A percentile compares a stretch with the other conserved stretches of the same genome.
phyloP scores from a whole-genome alignment of 2,329 filamentous ascomycete genomes.

The Penicillium digitatum region DNA sequence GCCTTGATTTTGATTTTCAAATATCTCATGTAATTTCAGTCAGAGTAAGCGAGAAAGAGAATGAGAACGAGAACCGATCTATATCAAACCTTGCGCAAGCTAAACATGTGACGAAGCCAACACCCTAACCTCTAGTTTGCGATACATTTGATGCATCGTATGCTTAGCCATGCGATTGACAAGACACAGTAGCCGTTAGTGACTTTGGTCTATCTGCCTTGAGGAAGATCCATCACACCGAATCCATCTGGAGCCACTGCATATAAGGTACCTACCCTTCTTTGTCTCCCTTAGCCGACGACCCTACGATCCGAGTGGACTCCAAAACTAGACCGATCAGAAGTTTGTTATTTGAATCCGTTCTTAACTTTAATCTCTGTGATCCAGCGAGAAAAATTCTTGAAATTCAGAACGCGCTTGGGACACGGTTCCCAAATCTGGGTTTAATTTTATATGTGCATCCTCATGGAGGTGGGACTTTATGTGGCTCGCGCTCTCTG shows the following conservation, averaged over 20 bases:
- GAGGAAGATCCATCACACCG: neutral
- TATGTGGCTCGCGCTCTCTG: neutral
- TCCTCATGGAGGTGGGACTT: neutral
- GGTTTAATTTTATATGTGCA: neutral
- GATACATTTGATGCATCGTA: neutral
- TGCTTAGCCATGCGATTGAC: slow-evolving; percentile 14
- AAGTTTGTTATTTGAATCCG: neutral
- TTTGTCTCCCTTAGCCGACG: neutral
- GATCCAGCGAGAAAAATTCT: neutral
- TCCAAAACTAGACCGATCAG: neutral
- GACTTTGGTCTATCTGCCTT: neutral
- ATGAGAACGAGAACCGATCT: neutral
- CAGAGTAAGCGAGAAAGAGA: neutral
- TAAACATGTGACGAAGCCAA: too few relatives aligned
- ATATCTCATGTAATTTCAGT: neutral
- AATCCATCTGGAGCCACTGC: neutral
- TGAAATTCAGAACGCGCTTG: neutral
- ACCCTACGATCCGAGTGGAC: slow-evolving; percentile 1
- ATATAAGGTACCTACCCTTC: neutral
- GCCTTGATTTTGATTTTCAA: neutral
- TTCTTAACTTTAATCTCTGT: neutral
- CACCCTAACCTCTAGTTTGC: neutral
- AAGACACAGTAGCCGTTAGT: slow-evolving; percentile 1
- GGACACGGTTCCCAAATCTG: too few relatives aligned
- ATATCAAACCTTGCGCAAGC: neutral